Base-by-base conservation (phyloP, 495 filamentous ascomycete species). In the Talaromyces adpressus region DNA sequence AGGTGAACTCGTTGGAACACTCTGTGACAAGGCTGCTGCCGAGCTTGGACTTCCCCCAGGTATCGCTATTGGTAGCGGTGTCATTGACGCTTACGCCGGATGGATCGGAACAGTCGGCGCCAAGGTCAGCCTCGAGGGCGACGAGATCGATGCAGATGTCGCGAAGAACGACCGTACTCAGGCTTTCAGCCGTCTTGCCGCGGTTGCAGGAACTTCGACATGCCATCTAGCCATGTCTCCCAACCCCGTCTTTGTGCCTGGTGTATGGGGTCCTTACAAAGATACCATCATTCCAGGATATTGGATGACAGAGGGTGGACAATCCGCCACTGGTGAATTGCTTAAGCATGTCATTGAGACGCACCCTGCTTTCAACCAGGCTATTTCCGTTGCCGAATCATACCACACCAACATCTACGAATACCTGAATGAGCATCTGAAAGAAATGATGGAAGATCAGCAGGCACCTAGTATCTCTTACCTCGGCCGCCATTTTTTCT, bases 71-170 rank as follows among this genome's bases (percentile, higher is more conserved):
- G 94, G 94, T 20, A 94, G 90, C 67, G 92, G 93, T 71, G 94
- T 98, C 41, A 98, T 98, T 66, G 94, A 98, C 76, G 93, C 94
- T 5, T 98, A 98, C 73, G 94, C 94, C 18, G 94, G 94, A 25
- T 98, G 94, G 94, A 91, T 98, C 63, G 94, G 94, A 41, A 97
- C 93, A 3, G 94, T 98, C n/a, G 93, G 94, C 59, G 92, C 94
- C 14, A 97, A 97, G 73, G 91, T 96, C 64, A 77, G 89, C 49
- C 79, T 96, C 9, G 78, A 75, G 47, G 73, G 79, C 29, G 81
- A 84, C n/a, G 79, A 86, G 22, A 74, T 92, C 8, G 85, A 83
- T 68, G 73, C 79, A 11, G 80, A 80, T 45, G 78, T 77, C 3
- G 76, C 88, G 2, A 84, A 87, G 62, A 93, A 92, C 74, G 91